phyloP scores from a whole-genome alignment of 345 rosid genomes.

The Physaria fendleri region DNA sequence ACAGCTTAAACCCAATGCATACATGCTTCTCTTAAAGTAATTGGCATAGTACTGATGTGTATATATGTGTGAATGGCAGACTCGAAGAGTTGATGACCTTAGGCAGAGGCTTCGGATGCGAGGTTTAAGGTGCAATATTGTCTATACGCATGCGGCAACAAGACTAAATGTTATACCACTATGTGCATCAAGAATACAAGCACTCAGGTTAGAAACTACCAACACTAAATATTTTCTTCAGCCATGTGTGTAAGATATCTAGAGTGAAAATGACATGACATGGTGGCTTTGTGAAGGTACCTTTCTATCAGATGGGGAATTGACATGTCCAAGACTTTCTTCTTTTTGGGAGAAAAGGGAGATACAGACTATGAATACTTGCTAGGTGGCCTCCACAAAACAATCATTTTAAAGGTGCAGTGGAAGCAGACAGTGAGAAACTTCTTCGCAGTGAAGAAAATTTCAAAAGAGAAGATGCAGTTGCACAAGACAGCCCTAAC shows the following conservation, averaged over 20 bases:
- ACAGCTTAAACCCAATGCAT: background rate
- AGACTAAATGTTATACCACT: conserved; percentile 71
- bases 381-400: conserved; percentile 67
- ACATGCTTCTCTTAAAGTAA: background rate
- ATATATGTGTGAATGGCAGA: conserved; percentile 37
- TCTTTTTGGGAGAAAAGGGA: conserved; percentile 73
- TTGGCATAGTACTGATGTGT: conserved; percentile 10
- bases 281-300: conserved; percentile 44
- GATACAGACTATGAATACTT: conserved; percentile 77
- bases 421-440: conserved; percentile 54
- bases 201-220: conserved; percentile 51
- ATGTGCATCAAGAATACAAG: conserved; percentile 78
- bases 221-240: background rate
- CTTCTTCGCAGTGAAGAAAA: conserved; percentile 51
- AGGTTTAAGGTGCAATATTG: conserved; percentile 69
- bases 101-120: conserved; percentile 79
- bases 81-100: conserved; percentile 54
- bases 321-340: conserved; percentile 49
- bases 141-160: conserved; percentile 55
- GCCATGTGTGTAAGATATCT: background rate
- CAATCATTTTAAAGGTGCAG: conserved; percentile 50
- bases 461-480: conserved; percentile 52
- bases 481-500: conserved; percentile 43
- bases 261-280: conserved; percentile 5
- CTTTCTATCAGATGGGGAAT: conserved; percentile 80